Conservation (phyloP, 768 basidiomycete species). For the Lepiota subincarnata region DNA sequence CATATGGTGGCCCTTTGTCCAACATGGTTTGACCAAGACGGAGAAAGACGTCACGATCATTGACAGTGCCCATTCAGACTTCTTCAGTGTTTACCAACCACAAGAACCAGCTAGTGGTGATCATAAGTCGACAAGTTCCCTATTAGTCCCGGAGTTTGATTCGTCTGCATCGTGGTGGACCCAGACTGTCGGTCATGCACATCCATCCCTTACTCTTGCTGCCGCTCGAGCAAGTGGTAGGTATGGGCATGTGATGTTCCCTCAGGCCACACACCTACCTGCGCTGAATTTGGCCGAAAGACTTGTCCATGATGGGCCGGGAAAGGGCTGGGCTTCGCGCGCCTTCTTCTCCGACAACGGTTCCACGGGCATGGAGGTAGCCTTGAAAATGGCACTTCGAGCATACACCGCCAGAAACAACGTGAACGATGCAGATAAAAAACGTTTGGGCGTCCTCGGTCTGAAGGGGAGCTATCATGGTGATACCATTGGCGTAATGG, state of each 20-base stretch:
- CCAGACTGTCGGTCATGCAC: constrained; percentile 82
- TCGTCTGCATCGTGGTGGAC: constrained; percentile 99
- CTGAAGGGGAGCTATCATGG: constrained; percentile 94
- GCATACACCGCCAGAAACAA: constrained; percentile 46
- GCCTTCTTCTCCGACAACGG: constrained; percentile 96
- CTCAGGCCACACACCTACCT: constrained; percentile 80
- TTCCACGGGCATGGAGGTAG: constrained; percentile 96
- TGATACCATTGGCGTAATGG: constrained; percentile 97
- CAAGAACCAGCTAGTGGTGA: constrained; percentile 35
- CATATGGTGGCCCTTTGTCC: constrained; percentile 98
- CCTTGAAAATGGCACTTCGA: constrained; percentile 92
- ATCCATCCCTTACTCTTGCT: constrained; percentile 73
- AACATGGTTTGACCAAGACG: constrained; percentile 69
- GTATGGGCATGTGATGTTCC: constrained; percentile 97
- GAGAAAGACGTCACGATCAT: constrained; percentile 82
- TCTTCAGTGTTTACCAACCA: constrained; percentile 56
- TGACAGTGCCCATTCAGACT: constrained; percentile 85
- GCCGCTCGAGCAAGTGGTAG: constrained; percentile 88
- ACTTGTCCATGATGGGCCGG: constrained; percentile 71
- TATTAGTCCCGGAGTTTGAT: constrained; percentile 66
- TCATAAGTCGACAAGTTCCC: constrained; percentile 12
- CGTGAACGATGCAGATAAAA: constrained; percentile 34
- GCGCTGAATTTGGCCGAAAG: constrained; percentile 82
- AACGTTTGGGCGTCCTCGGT: constrained; percentile 73
- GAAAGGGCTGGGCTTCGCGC: constrained; percentile 84